Evolutionary conservation across 2,329 filamentous ascomycete species (phyloP).

Genomic region (Aspergillus tamarii): DNA sequence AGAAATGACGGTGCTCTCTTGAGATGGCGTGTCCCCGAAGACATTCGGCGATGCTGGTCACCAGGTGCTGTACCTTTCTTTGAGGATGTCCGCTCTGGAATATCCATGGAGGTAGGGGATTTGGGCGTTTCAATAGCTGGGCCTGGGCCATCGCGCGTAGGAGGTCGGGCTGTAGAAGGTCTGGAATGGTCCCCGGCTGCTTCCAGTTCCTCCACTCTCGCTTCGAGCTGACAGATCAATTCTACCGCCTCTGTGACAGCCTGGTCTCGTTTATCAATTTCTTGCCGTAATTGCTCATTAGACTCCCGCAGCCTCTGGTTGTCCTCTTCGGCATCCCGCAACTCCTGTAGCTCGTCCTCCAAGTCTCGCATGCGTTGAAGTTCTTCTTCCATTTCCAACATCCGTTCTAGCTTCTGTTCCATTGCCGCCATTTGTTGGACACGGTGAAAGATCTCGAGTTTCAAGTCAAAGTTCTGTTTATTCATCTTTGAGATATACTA

Average conservation of each 20-base stretch:
- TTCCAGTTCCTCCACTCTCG: slow-evolving; percentile 40
- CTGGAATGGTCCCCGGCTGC: slow-evolving; percentile 22
- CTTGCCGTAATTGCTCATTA: slow-evolving; percentile 41
- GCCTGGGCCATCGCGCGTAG: slow-evolving; percentile 29
- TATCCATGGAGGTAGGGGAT: slow-evolving; percentile 32
- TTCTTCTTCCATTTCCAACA: slow-evolving; percentile 42
- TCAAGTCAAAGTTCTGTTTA: slow-evolving; percentile 49
- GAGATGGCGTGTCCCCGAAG: slow-evolving; percentile 31
- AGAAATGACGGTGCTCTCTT: slow-evolving; percentile 46
- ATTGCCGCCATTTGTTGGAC: slow-evolving; percentile 39
- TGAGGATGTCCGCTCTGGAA: slow-evolving; percentile 45
- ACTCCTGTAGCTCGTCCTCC: slow-evolving; percentile 42
- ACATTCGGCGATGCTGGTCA: slow-evolving; percentile 19
- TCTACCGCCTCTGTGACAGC: slow-evolving; percentile 48
- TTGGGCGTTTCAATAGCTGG: slow-evolving; percentile 34
- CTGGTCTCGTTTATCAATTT: slow-evolving; percentile 44
- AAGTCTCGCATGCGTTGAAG: slow-evolving; percentile 31
- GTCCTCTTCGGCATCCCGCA: slow-evolving; percentile 39
- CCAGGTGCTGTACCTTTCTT: slow-evolving; percentile 28
- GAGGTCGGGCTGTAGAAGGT: slow-evolving; percentile 30
- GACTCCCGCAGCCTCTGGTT: slow-evolving; percentile 41
- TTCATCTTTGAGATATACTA: slow-evolving; percentile 50
- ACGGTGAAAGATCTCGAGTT: slow-evolving; percentile 47
- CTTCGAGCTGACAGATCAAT: slow-evolving; percentile 48
- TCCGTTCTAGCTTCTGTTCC: slow-evolving; percentile 43